Conservation (phyloP, 176 grass and related monocot species). For the Canna indica region DNA sequence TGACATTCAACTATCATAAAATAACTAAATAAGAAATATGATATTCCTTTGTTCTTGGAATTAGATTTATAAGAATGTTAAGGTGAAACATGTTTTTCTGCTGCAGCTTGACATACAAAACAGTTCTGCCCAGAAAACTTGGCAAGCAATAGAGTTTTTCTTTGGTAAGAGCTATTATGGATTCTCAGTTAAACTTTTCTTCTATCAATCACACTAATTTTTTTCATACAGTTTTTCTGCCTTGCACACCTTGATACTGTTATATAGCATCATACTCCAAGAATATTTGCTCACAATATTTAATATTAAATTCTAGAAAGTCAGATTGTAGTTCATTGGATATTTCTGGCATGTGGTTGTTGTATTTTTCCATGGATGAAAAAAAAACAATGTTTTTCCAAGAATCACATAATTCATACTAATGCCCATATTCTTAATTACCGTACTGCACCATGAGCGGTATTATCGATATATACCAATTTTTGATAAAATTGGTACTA, state of each 20-base stretch:
- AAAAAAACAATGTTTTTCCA: background rate
- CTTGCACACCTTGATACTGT: background rate
- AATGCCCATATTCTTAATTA: background rate
- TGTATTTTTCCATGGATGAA: too few species aligned
- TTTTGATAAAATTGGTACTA: too few species aligned
- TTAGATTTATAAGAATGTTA: background rate
- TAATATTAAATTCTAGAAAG: too few species aligned
- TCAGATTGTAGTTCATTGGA: too few species aligned
- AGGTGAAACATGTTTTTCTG: background rate
- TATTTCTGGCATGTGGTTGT: too few species aligned
- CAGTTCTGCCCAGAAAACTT: conserved; percentile 71
- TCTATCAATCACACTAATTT: background rate
- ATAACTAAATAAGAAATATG: background rate
- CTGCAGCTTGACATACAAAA: conserved; percentile 93
- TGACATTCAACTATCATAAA: background rate
- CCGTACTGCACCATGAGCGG: too few species aligned
- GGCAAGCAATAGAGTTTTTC: conserved; percentile 91
- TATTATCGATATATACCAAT: too few species aligned
- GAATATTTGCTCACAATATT: background rate
- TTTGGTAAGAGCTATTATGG: conserved; percentile 56
- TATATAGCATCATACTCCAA: background rate
- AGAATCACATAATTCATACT: background rate
- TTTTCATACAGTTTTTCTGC: background rate
- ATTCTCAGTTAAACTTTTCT: conserved; percentile 8
- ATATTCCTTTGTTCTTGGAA: background rate